phyloP scores from a whole-genome alignment of 2,329 filamentous ascomycete genomes.

The Trichoderma brevicompactum region DNA sequence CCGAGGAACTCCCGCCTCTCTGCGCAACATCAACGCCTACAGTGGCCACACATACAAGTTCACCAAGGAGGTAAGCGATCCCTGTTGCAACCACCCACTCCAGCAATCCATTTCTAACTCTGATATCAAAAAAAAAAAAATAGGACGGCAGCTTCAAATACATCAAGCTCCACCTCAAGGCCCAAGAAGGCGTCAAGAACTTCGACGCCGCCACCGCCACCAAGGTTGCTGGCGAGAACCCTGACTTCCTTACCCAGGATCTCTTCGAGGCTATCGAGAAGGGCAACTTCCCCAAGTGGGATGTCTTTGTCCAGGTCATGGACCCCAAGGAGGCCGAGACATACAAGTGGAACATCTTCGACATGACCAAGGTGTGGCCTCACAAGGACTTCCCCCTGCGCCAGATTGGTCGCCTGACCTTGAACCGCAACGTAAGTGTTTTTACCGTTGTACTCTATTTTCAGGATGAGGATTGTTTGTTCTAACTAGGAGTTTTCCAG shows the following conservation, averaged over 20 bases:
- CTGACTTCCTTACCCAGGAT: slow-evolving; percentile 52
- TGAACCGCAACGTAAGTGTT: slow-evolving; percentile 69
- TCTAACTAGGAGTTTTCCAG: slow-evolving; percentile 32
- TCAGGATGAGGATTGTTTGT: too few species aligned
- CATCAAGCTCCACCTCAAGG: slow-evolving; percentile 55
- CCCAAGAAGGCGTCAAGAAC: slow-evolving; percentile 51
- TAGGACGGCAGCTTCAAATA: slow-evolving; percentile 53
- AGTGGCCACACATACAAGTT: slow-evolving; percentile 55
- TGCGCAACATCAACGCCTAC: slow-evolving; percentile 52
- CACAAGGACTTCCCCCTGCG: slow-evolving; percentile 70
- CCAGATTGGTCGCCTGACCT: slow-evolving; percentile 66
- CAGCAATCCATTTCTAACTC: background rate
- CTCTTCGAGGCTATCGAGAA: slow-evolving; percentile 49
- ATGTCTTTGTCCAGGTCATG: slow-evolving; percentile 59
- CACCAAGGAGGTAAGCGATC: slow-evolving; percentile 38
- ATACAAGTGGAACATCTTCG: slow-evolving; percentile 65
- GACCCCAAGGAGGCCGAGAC: slow-evolving; percentile 53
- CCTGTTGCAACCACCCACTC: background rate
- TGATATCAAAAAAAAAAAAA: background rate
- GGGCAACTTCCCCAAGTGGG: slow-evolving; percentile 55
- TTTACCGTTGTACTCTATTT: slow-evolving; percentile 43
- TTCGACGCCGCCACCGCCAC: slow-evolving; percentile 47
- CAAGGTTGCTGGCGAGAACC: slow-evolving; percentile 49
- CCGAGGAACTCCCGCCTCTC: slow-evolving; percentile 52
- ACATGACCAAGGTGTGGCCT: slow-evolving; percentile 73